Conservation (phyloP, 148 eudicot species). For the Vaccinium darrowii region DNA sequence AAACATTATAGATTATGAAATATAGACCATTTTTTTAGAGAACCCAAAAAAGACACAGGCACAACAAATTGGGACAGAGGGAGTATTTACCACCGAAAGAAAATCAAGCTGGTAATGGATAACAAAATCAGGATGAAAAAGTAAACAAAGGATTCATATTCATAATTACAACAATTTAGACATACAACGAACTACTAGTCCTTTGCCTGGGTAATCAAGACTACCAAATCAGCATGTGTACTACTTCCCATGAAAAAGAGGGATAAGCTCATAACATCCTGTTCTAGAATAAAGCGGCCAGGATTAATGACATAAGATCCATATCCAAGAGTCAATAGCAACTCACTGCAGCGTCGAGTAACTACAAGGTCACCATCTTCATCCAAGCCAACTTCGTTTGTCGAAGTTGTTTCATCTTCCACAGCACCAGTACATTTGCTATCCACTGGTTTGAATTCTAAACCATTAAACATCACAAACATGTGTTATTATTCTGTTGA, state of each 20-base stretch:
- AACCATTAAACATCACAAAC: background rate
- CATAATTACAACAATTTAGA: background rate
- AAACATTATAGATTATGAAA: no score
- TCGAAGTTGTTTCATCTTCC: constrained; percentile 21
- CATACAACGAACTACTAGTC: background rate
- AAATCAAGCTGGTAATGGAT: background rate
- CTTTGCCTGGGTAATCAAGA: background rate
- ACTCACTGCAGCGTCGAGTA: constrained; percentile 60
- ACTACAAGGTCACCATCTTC: constrained; percentile 93
- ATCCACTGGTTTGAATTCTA: constrained; percentile 26
- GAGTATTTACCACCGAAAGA: background rate
- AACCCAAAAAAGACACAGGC: no score
- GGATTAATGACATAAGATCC: background rate
- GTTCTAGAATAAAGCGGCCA: background rate
- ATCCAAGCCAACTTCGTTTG: constrained; percentile 44
- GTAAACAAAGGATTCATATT: background rate
- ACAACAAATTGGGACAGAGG: no score
- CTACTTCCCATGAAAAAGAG: background rate
- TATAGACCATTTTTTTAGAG: no score
- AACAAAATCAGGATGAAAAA: background rate
- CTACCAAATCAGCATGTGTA: background rate
- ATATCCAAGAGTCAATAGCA: background rate
- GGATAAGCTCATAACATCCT: background rate
- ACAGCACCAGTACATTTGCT: constrained; percentile 14
- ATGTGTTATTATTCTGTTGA: background rate